Base-by-base conservation (phyloP, 2,329 filamentous ascomycete species). In the Aureobasidium namibiae region DNA sequence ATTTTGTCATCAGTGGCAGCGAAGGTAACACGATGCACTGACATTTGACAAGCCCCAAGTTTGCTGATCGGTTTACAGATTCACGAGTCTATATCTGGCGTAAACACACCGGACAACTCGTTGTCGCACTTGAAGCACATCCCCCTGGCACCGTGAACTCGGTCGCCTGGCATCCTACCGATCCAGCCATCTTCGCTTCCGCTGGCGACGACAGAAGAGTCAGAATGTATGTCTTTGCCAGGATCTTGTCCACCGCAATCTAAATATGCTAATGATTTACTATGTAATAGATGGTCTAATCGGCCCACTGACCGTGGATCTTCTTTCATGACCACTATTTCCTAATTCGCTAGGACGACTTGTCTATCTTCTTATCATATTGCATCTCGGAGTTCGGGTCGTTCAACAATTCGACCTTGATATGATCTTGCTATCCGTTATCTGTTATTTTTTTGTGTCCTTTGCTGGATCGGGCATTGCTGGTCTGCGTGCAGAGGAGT, bases 1-100 rank as follows among this genome's bases (percentile, higher is more conserved):
- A 87, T 70, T 96, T 96, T 71, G 87, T 97, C 10, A 80, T 95
- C 29, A 92, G 89, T 67, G 94, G 94, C 11, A 96, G 91, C 67
- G 91, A 96, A 81, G 88, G 90, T 91, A 76, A 18, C 41, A 45
- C 23, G 4, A 45, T 10, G 13, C 7, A 10, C 16, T 14, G 10
- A 16, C n/a, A 16, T 13, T 14, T 3, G 16, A 45, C 8, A 29
- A 44, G 52, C 34, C 56, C n/a, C 21, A 23, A 24, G 34, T 29
- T 62, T 61, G 59, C 67, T 70, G 63, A 71, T 63, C 56, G 11
- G 5, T 8, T 26, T 18, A 13, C 60, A 86, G 84, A 87, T 72
- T 82, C 82, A 2, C 80, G 82, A 59, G 82, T 97, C 42, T 87
- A 90, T 70, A 89, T 99, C 62, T 97, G 92, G 90, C 89, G 96